Evolutionary conservation across 2,329 filamentous ascomycete species (phyloP).

Genomic region (Hirsutella minnesotensis): DNA sequence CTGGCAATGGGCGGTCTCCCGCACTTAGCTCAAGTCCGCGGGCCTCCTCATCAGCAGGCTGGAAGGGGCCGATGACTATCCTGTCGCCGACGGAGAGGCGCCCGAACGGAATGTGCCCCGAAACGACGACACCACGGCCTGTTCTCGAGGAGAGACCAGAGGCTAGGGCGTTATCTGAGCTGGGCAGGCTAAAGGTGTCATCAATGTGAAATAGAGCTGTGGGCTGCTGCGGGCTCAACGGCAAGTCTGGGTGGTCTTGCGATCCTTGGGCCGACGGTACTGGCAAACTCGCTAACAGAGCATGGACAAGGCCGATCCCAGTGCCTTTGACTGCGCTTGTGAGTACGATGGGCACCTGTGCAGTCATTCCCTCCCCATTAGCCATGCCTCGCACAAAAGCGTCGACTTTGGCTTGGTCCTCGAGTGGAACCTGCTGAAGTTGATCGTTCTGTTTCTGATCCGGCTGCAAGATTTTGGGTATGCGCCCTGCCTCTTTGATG

Average conservation of each 20-base stretch:
- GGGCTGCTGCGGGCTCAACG: slow-evolving; percentile 47
- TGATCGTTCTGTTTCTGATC: slow-evolving; percentile 36
- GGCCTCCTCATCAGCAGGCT: slow-evolving; percentile 38
- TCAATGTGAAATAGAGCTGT: slow-evolving; percentile 75
- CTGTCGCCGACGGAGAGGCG: slow-evolving; percentile 65
- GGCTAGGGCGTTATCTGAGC: slow-evolving; percentile 32
- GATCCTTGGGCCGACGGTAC: slow-evolving; percentile 45
- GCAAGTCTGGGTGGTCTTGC: slow-evolving; percentile 38
- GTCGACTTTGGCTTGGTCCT: slow-evolving; percentile 47
- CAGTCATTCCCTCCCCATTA: slow-evolving; percentile 26
- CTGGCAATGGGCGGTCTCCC: slow-evolving; percentile 34
- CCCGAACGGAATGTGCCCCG: slow-evolving; percentile 74
- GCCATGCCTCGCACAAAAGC: slow-evolving; percentile 40
- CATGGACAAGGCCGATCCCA: slow-evolving; percentile 72
- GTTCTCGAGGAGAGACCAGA: slow-evolving; percentile 6
- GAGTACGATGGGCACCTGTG: slow-evolving; percentile 70
- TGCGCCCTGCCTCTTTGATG: slow-evolving; percentile 64
- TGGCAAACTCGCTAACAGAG: slow-evolving; percentile 65
- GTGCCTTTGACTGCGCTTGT: slow-evolving; percentile 78
- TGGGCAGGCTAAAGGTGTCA: slow-evolving; percentile 70
- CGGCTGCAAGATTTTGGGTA: slow-evolving; percentile 59
- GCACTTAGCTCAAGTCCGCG: slow-evolving; percentile 18
- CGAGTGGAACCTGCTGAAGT: slow-evolving; percentile 41
- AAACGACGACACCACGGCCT: slow-evolving; percentile 60
- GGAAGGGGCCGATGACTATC: slow-evolving; percentile 70